A percentile compares a stretch with the other conserved stretches of the same genome.
phyloP scores from a whole-genome alignment of 352 stramenopile genomes.

The Pythium vanterpoolii region DNA sequence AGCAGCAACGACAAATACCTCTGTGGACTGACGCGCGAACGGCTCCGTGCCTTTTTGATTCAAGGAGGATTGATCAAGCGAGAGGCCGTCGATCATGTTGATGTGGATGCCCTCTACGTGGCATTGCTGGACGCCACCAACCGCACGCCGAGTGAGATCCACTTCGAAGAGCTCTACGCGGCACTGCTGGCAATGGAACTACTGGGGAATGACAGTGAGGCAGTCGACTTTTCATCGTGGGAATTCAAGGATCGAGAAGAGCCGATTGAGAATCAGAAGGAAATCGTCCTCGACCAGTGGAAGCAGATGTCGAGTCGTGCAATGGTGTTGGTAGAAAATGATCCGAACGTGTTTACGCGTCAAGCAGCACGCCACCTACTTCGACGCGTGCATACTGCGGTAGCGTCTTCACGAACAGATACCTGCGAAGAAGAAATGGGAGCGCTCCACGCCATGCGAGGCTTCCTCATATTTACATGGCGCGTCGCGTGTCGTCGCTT shows the following conservation, averaged over 20 bases:
- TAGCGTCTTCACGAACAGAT: too few relatives aligned
- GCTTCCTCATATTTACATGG: slow-evolving; percentile 43
- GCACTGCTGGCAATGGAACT: slow-evolving; percentile 3
- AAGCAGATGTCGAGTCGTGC: slow-evolving; percentile 28
- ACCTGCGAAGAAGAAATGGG: neutral
- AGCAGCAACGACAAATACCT: slow-evolving; percentile 32
- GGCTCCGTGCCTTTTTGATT: slow-evolving; percentile 38
- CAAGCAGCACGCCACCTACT: slow-evolving; percentile 7
- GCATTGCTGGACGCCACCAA: slow-evolving; percentile 1
- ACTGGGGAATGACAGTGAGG: slow-evolving; percentile 1
- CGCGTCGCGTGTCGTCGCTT: slow-evolving; percentile 35
- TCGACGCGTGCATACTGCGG: neutral
- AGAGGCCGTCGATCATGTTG: slow-evolving; percentile 28
- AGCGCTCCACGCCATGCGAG: slow-evolving; percentile 21
- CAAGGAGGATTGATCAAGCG: slow-evolving; percentile 37
- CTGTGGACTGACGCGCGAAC: slow-evolving; percentile 31
- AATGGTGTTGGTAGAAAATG: slow-evolving; percentile 43
- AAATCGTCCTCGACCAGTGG: slow-evolving; percentile 32
- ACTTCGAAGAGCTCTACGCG: slow-evolving; percentile 20
- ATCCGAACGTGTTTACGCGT: slow-evolving; percentile 43
- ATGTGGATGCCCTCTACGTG: slow-evolving; percentile 43
- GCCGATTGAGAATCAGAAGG: neutral
- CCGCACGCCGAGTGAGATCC: slow-evolving; percentile 8
- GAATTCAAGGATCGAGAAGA: neutral
- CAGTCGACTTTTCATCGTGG: slow-evolving; percentile 12